Base-by-base conservation (phyloP, 305 asterid species). In the Caryopteris hybrid region DNA sequence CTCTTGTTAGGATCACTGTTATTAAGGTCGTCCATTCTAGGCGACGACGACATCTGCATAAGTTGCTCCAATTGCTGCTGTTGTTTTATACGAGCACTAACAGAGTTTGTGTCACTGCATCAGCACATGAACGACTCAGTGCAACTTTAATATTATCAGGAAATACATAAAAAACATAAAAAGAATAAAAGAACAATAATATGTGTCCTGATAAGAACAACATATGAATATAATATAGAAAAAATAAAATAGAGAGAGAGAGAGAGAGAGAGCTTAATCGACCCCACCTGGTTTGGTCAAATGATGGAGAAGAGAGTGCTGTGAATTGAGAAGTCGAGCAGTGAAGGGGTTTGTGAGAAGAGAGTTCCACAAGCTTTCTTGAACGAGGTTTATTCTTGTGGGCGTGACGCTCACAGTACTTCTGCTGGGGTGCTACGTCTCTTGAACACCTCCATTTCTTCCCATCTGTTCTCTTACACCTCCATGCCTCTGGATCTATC, bases 301-400 rank as follows among this genome's bases (percentile, higher is more conserved):
- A 64, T 12, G 87, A 34, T 36, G 83, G 1, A 42, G 73, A 3
- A 25, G 77, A 58, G 71, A n/a, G n/a, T n/a, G n/a, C n/a, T n/a
- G n/a, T n/a, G n/a, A n/a, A n/a, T n/a, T n/a, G n/a, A n/a, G n/a
- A n/a, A n/a, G n/a, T n/a, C n/a, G n/a, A n/a, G n/a, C n/a, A n/a
- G n/a, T n/a, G n/a, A n/a, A n/a, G n/a, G n/a, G n/a, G n/a, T n/a
- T 56, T 58, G 17, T 68, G 64, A 14, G 74, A 42, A 10, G 76
- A 47, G 31, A 11, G 1, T 88, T 90, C 96, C 95, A 86, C 95
- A 80, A 43, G 96, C 95, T 90, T 90, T 90, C 96, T 90, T 90
- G 96, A 90, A 90, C 97, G 93, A 48, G 87, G 75, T 72, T 69
- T 79, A 61, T 68, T 90, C 69, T 90, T 90, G 75, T 90, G 91